These are phyloP conservation scores for Akanthomyces uredinophilus DNA, from an alignment of 2,329 filamentous ascomycete species.

Conservation along the genomic window DNA sequence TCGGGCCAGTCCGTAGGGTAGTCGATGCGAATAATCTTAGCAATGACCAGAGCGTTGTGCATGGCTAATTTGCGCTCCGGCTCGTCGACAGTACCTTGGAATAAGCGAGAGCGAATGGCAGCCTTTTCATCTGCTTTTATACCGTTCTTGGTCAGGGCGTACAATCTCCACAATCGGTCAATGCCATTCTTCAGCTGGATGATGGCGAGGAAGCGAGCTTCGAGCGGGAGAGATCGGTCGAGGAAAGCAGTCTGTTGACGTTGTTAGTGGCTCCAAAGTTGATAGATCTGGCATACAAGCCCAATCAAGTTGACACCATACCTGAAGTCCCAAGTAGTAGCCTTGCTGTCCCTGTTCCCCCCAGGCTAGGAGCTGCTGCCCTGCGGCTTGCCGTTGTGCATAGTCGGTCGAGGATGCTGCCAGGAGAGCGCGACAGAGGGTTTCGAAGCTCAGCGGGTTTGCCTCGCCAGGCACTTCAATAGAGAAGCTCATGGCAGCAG, in stretches of 20 bases:
- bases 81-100: constrained; percentile 74
- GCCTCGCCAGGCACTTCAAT: constrained; percentile 81
- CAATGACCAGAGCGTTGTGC: constrained; percentile 81
- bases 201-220: constrained; percentile 82
- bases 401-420: constrained; percentile 59
- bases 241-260: constrained; percentile 69
- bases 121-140: constrained; percentile 71
- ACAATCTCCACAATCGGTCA: constrained; percentile 82
- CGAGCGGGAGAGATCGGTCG: constrained; percentile 67
- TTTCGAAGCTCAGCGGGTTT: constrained; percentile 59
- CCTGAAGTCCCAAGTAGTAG: constrained; percentile 67
- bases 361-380: constrained; percentile 59
- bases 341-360: constrained; percentile 61
- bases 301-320: constrained; percentile 26
- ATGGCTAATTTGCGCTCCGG: constrained; percentile 69
- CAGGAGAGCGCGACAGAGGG: constrained; percentile 60
- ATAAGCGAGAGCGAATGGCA: constrained; percentile 66
- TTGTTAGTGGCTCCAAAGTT: constrained; percentile 15
- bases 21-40: constrained; percentile 85
- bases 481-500: constrained; percentile 55
- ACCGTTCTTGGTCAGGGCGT: constrained; percentile 55
- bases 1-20: constrained; percentile 81
- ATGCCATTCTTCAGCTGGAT: constrained; percentile 97
- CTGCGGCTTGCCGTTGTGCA: constrained; percentile 59
- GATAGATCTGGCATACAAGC: background rate